These are phyloP conservation scores for Paraurostyla sp. DNA, from an alignment of 73 alveolate species.

Conservation along the genomic window DNA sequence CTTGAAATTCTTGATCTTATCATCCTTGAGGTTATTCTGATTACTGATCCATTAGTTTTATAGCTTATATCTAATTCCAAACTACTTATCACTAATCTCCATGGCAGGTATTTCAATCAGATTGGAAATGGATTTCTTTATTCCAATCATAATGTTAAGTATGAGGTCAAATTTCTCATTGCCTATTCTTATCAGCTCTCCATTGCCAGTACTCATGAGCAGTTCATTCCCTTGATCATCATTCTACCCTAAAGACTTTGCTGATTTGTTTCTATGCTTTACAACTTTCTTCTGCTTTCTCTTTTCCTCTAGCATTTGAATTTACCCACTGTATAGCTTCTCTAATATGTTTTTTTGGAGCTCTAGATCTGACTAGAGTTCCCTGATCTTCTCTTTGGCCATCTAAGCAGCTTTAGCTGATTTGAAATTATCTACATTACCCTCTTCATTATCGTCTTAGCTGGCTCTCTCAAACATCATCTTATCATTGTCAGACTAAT, in stretches of 20 bases:
- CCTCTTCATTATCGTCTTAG: too few species aligned
- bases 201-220: not conserved
- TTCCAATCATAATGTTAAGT: slow-evolving; percentile 90
- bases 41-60: slow-evolving; percentile 66
- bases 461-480: too few species aligned
- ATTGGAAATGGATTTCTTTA: slow-evolving; percentile 74
- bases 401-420: too few species aligned
- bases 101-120: slow-evolving; percentile 45
- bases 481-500: too few species aligned
- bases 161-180: slow-evolving; percentile 88
- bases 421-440: too few species aligned
- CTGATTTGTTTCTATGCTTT: not conserved
- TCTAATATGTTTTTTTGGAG: too few species aligned
- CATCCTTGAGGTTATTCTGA: slow-evolving; percentile 3
- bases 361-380: too few species aligned
- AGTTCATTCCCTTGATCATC: not conserved
- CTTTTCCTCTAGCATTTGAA: not conserved
- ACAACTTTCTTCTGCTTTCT: not conserved
- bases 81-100: slow-evolving; percentile 67
- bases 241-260: not conserved
- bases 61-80: slow-evolving; percentile 53
- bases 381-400: too few species aligned
- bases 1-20: slow-evolving; percentile 64
- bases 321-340: too few species aligned
- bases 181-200: slow-evolving; percentile 73